These are phyloP conservation scores for Verticillium klebahnii DNA, from an alignment of 2,329 filamentous ascomycete species.

Conservation along the genomic window DNA sequence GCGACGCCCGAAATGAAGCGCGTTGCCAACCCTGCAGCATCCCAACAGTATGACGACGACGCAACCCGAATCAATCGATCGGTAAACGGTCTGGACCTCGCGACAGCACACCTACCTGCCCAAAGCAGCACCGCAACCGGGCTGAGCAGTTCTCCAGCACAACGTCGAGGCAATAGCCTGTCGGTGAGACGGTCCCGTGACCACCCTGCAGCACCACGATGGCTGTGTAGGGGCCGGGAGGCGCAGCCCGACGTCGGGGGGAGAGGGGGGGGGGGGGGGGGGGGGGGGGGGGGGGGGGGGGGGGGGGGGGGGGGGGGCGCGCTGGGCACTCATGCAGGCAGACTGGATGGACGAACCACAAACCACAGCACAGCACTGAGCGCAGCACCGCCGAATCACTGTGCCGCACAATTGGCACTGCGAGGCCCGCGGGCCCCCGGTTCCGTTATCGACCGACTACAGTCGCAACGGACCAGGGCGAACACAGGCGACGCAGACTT, in stretches of 20 bases:
- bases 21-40: neutral
- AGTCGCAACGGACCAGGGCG: neutral
- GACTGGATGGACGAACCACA: conserved; percentile 1
- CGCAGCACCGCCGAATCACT: neutral
- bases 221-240: neutral
- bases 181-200: neutral
- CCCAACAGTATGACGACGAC: neutral
- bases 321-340: conserved; percentile 15
- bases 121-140: neutral
- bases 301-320: neutral
- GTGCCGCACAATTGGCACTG: conserved; percentile 5
- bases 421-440: conserved; percentile 1
- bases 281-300: too few relatives aligned
- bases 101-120: neutral
- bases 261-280: too few relatives aligned
- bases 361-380: neutral
- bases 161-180: neutral
- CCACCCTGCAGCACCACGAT: neutral
- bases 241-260: conserved; percentile 1
- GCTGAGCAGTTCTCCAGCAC: neutral
- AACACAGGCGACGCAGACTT: neutral
- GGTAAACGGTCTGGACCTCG: neutral
- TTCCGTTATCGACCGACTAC: neutral
- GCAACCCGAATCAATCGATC: neutral
- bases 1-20: neutral